Base-by-base conservation (phyloP, 331 rosid genomes). In the Spiraea crenata region DNA sequence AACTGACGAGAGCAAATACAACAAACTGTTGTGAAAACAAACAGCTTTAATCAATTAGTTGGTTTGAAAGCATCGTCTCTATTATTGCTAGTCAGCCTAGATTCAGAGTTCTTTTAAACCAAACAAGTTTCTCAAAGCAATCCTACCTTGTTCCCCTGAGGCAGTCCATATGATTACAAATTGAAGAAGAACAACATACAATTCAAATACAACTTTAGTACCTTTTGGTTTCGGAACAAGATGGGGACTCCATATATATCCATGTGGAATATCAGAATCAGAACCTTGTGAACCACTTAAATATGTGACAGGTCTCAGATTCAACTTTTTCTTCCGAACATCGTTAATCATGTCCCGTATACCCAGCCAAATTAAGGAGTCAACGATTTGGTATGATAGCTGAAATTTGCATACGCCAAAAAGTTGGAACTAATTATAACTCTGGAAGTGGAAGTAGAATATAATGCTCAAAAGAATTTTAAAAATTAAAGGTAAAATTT, bases 211-310 rank as follows among this genome's bases (percentile, higher is more conserved):
- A 77, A 76, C 72, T 59, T 49, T 73, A 44, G 51, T 62, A 95
- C 96, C 99, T 87, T 89, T 95, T 70, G 99, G 99, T 85, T 95
- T 95, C 73, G 99, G 99, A 76, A 91, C 99, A 76, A 95, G 96
- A 80, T 95, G 96, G 65, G 99, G 98, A 84, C 99, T 95, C 98
- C 99, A 95, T 68, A 95, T 95, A 75, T 95, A 95, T 61, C 96
- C 99, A 86, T 95, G 86, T 14, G 99, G 99, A 62, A 95, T 82
- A 79, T 91, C 92, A 69, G 84, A 70, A 50, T 91, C 96, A 34
- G 85, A 91, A 76, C 96, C 93, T 70, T 95, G 99, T 52, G 98
- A 95, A 71, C 99, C 99, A 84, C 99, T 95, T 85, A 95, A 89
- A 80, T 95, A 95, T 34, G 99, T 91, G 65, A 91, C 96, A 4